Evolutionary conservation across 202 grass and related monocot species (phyloP).

Genomic region (Schoenoplectus triqueter): DNA sequence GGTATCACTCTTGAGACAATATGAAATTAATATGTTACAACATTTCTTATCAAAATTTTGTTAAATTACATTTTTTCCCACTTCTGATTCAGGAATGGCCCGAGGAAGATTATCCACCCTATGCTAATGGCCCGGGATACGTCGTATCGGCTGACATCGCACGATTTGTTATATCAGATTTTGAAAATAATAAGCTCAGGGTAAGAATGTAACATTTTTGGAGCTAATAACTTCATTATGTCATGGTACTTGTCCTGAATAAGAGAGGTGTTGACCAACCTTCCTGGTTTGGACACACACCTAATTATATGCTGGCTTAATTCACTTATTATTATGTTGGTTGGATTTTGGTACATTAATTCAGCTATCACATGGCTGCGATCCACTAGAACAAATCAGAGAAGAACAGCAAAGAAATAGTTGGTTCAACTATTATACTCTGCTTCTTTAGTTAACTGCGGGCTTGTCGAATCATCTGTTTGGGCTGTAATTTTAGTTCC

Average conservation of each 20-base stretch:
- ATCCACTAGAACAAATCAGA: too few relatives aligned
- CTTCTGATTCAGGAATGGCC: constrained; percentile 82
- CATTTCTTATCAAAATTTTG: constrained; percentile 1
- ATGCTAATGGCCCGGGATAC: constrained; percentile 96
- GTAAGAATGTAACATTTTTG: constrained; percentile 46
- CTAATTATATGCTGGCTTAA: background rate
- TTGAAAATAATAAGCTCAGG: constrained; percentile 70
- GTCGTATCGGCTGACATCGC: constrained; percentile 87
- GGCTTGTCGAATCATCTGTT: too few relatives aligned
- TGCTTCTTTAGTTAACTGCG: too few relatives aligned
- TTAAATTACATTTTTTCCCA: background rate
- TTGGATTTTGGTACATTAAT: too few relatives aligned
- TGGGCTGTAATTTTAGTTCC: background rate
- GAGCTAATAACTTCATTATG: background rate
- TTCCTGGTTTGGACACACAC: background rate
- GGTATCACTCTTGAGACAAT: background rate
- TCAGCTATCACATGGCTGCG: too few relatives aligned
- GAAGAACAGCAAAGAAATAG: too few relatives aligned
- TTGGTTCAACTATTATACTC: too few relatives aligned
- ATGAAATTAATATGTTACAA: background rate
- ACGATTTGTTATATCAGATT: constrained; percentile 73
- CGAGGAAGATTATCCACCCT: constrained; percentile 79
- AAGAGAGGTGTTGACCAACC: too few relatives aligned
- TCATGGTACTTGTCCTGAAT: background rate
- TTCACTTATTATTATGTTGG: background rate